Base-by-base conservation (phyloP, 2,329 filamentous ascomycete genomes). In the Fusarium sacchari region DNA sequence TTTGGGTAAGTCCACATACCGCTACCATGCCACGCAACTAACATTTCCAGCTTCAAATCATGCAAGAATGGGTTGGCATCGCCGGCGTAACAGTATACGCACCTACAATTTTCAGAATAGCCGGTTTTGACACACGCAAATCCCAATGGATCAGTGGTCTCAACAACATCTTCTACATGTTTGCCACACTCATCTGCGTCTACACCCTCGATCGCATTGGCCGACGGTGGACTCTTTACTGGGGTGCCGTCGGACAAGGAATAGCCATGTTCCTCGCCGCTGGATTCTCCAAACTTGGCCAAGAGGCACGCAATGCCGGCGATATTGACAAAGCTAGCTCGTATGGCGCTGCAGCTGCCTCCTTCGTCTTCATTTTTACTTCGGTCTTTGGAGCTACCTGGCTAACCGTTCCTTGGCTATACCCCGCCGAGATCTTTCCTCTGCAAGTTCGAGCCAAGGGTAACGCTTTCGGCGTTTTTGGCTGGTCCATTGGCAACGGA, bases 401-500 rank as follows among this genome's bases (percentile, higher is more conserved):
- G 86, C 74, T 88, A 12, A 88, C 84, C 1, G 86, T 90, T 0
- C 89, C 89, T 0, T 84, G 89, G 89, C 81, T 93, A 0, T 92
- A 92, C 62, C 91, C 90, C 0, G 91, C 92, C 3, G 92, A 95
- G 78, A 94, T 94, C 63, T 94, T 93, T 76, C 92, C 92, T 0
- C 81, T 94, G 0, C 88, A 92, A 67, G 87, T 94, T 1, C 88
- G 93, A 28, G 92, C 93, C 3, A 91, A 92, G 74, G 93, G 92
- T 11, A 94, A 94, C 68, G 91, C 92, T 0, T 94, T 90, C 88
- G 92, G 93, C 26, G 92, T 94, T 0, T 88, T 94, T 0, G 92
- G 93, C 1, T 95, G 92, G 93, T 89, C 86, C 20, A 93, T 94
- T 57, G 92, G 93, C 1, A 94, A 94, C 72, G 92, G 91, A 22